Base-by-base conservation (phyloP, 1,284 basidiomycete genomes). In the Entoloma clypeatum region DNA sequence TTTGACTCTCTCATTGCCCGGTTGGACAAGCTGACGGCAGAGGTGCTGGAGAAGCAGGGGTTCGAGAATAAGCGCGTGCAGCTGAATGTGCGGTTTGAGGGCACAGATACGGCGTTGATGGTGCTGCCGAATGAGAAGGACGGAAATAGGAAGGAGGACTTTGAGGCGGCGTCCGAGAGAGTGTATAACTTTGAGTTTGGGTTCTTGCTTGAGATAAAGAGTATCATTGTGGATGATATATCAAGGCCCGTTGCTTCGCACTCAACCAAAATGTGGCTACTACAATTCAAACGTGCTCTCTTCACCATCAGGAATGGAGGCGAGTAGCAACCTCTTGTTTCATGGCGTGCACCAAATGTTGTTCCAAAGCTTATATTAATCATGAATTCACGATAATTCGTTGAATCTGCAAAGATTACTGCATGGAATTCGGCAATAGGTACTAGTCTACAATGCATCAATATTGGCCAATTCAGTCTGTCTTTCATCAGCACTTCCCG, bases 81-180 rank as follows among this genome's bases (percentile, higher is more conserved):
- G 75, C 70, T 96, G 36, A 94, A 97, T 58, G 90, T 94, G 87
- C 79, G 92, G 27, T 93, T 92, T 55, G 85, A 92, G 37, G 89
- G 91, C 2, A 93, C 91, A 0, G 93, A 96, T 65, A 96, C 93
- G 0, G 77, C 90, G 6, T 62, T 97, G 47, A 95, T 96, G 92
- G 80, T 92, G 1, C 65, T 88, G 6, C 80, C 86, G 6, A 64
- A 61, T 0, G 58, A 64, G 7, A 64, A 64, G 34, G 76, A 78
- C 48, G 69, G 72, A 10, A 74, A 75, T 41, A 78, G 77, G 7
- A 54, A 68, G 4, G 81, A 85, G 53, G 86, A 93, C 58, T 92
- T 87, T 60, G 82, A 84, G 54, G 71, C 70, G 0, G 87, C 81
- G 4, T 98, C 97, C 70, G 81, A 77, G 59, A 63, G 75, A 35